A percentile compares a stretch with the other conserved stretches of the same genome.
phyloP scores from a whole-genome alignment of 805 yeast species.

The Candida krabiensis region DNA sequence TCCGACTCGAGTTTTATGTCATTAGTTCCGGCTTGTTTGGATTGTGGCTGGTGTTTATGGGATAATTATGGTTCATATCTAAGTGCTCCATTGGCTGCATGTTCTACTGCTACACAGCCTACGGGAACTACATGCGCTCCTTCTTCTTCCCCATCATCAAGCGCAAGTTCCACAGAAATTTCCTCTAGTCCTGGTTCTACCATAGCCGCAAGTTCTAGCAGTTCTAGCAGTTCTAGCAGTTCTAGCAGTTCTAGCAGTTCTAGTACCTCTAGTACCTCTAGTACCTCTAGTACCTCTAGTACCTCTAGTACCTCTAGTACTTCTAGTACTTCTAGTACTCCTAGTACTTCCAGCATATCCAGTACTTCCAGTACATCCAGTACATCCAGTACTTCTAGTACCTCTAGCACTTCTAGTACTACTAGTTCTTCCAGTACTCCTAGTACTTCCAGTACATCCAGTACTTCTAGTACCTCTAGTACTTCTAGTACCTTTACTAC shows the following conservation, averaged over 20 bases:
- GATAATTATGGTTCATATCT: constrained; percentile 7
- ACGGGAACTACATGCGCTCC: constrained; percentile 26
- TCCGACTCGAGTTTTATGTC: constrained; percentile 24
- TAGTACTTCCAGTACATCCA: not conserved
- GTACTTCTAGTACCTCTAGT: not conserved
- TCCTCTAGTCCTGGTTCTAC: not conserved
- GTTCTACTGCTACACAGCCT: constrained; percentile 5
- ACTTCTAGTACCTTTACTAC: not conserved
- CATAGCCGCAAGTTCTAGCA: not conserved
- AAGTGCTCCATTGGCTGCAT: constrained; percentile 7
- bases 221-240: not conserved
- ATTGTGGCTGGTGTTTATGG: constrained; percentile 24
- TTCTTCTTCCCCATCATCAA: constrained; percentile 4
- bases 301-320: not conserved
- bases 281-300: not conserved
- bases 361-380: not conserved
- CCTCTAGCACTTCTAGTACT: constrained; percentile 9
- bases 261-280: not conserved
- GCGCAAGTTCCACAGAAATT: not conserved
- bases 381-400: not conserved
- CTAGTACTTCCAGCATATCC: constrained; percentile 1
- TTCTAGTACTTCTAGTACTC: not conserved
- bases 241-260: not conserved
- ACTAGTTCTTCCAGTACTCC: not conserved
- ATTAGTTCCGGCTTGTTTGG: constrained; percentile 32